Base-by-base conservation (phyloP, 1,284 basidiomycete genomes). In the Erythrobasidium hasegawianum region DNA sequence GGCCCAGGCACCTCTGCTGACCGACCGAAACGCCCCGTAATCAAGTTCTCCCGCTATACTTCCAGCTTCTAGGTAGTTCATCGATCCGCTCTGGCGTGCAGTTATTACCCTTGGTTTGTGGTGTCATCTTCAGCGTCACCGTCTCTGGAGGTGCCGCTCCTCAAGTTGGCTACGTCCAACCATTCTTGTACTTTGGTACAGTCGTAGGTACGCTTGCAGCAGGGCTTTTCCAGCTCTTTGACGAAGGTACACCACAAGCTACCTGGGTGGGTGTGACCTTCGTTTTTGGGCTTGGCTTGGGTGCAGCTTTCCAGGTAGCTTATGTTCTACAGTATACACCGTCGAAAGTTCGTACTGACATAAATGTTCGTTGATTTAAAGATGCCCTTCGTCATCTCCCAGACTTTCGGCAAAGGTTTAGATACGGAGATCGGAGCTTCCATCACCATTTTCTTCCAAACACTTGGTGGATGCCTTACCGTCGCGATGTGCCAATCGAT, bases 61-160 rank as follows among this genome's bases (percentile, higher is more conserved):
- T 69, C 67, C 73, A 74, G 39, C 64, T 76, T 11, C 61, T 67
- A 18, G 74, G 73, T 0, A 65, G 52, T 18, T 65, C 65, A 0
- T 71, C 75, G 18, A 69, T 77, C 18, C 65, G 70, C 0, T 71
- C 71, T 5, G 75, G 75, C 9, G 69, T 77, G 5, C 69, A 74
- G 47, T 70, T 72, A 13, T 56, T 77, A 9, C 72, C 76, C 0
- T 69, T 76, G 54, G 72, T 77, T 59, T 62, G 73, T 8, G 56
- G 69, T 1, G 72, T 72, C 61, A 73, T 75, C 60, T 29, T 70
- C 56, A 29, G 43, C 10, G 72, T 74, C 27, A 70, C 72, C 13
- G 9, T 72, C 11, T 68, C 70, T 0, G 76, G 76, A 9, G 67
- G 58, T 11, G 49, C 69, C n/a, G 72, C 72, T 53, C 72, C 69